Evolutionary conservation across 2,329 filamentous ascomycete species (phyloP), one percentile per base, ranked within the genome.

Genomic region (Ophiostoma novo-ulmi): DNA sequence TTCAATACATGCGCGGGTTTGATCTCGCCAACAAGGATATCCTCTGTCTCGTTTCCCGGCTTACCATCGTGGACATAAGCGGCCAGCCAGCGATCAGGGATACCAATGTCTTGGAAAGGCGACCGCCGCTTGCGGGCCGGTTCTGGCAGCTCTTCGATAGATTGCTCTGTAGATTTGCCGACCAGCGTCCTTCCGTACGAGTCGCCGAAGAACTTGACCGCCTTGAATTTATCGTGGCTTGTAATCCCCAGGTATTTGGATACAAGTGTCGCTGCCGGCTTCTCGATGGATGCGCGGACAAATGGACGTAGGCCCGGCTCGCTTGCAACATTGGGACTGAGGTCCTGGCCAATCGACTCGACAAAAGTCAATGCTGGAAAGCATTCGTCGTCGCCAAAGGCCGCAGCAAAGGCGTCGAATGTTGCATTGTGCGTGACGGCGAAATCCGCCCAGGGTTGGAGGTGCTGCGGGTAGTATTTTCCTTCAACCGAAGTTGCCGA

Each of bases 1-100:
- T 26, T 26, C 7, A 73, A 38, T 5, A n/a, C 39, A 39, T 71
- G 69, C 20, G 71, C 69, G 1, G 70, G 22, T 39, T 72, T 73
- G 68, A 55, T 41, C 22, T 73, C 70, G n/a, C 70, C 72, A 2
- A 73, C 72, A 2, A 72, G 39, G 1, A 71, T 3, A 8, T 58
- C 63, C 10, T 58, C 20, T 10, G 6, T 10, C 2, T 17, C 31
- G 31, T 64, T 1, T 48, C 63, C 1, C 65, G 31, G 31, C 31
- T 31, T 31, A 31, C 3, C 55, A 8, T 13, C 26, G 26, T 52
- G 31, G 6, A n/a, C 5, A 31, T 3, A 31, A 7, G 26, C 67
- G 10, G 70, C 2, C 8, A 48, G 14, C 72, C 72, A 71, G 10
- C 71, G 70, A 38, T 71, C 70, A 1, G 70, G 52, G n/a, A 26